Evolutionary conservation across 2,329 filamentous ascomycete species (phyloP).

Genomic region (Colletotrichum scovillei): DNA sequence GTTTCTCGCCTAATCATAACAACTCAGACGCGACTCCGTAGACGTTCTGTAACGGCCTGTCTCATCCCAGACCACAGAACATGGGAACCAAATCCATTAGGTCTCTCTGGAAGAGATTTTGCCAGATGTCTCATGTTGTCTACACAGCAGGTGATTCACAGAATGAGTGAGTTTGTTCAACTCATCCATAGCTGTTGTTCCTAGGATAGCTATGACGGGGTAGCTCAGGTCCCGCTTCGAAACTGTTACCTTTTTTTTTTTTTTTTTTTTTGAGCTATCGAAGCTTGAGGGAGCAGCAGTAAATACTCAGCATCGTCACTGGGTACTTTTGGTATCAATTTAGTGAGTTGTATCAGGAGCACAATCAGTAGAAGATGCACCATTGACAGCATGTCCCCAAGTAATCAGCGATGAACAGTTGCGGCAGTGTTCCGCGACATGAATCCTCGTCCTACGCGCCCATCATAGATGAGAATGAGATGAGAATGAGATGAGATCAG

Average conservation of each 20-base stretch:
- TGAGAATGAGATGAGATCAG: not conserved
- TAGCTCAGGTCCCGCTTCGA: not conserved
- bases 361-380: not conserved
- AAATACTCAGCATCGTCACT: not conserved
- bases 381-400: not conserved
- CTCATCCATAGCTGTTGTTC: not conserved
- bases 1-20: slow-evolving; percentile 26
- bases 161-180: not conserved
- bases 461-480: not conserved
- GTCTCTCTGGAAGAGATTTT: not conserved
- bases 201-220: not conserved
- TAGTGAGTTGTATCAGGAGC: not conserved
- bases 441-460: not conserved
- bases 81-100: not conserved
- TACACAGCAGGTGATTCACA: not conserved
- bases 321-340: not conserved
- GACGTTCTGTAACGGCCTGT: slow-evolving; percentile 28
- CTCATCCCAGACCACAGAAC: not conserved
- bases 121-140: not conserved
- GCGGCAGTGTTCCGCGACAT: not conserved
- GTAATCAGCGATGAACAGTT: not conserved
- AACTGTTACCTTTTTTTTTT: not conserved
- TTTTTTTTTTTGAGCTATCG: too few relatives aligned
- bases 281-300: not conserved
- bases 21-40: slow-evolving; percentile 26